Base-by-base conservation (phyloP, 2,329 filamentous ascomycete genomes). In the Xylaria sp. region DNA sequence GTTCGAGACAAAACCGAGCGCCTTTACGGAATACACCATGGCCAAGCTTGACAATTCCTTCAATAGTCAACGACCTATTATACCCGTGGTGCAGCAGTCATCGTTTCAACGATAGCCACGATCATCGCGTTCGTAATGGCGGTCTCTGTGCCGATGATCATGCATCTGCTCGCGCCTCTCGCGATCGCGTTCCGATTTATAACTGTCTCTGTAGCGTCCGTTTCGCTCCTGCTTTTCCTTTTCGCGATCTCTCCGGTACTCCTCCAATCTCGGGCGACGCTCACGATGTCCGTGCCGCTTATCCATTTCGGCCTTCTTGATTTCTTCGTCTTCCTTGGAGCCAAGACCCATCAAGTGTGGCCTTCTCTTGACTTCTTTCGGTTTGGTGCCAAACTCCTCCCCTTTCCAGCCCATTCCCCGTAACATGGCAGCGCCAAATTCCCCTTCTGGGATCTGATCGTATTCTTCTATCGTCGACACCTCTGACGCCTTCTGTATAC, bases 331-430 rank as follows among this genome's bases (percentile, higher is more conserved):
- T 69, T 91, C 86, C 70, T 93, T 96, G 9, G 92, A 92, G 2
- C 93, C 94, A 6, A 97, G 87, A 0, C 94, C 94, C 8, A 97
- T 79, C 58, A 95, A 82, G 60, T 91, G 91, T 13, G 91, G 88
- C 54, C 92, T 84, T 55, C 86, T 82, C 70, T 89, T 87, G 11
- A 86, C 79, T 42, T 86, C 79, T 65, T 89, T 89, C 4, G 76
- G 73, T 51, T 75, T 79, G 2, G 78, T 73, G 1, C 79, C 81
- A 52, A 79, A 76, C 62, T 80, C 78, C 57, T 85, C 83, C 73
- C 76, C 88, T 78, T 97, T 92, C 92, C 93, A 97, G 7, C 94
- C 94, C 90, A 97, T 97, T 8, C 92, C 92, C 37, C 92, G 86
- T 42, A 99, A 80, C 64, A 97, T 80, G 0, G 92, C 92, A 16